Evolutionary conservation across 208 protist species (phyloP).

Genomic region (Leishmania gerbilli): DNA sequence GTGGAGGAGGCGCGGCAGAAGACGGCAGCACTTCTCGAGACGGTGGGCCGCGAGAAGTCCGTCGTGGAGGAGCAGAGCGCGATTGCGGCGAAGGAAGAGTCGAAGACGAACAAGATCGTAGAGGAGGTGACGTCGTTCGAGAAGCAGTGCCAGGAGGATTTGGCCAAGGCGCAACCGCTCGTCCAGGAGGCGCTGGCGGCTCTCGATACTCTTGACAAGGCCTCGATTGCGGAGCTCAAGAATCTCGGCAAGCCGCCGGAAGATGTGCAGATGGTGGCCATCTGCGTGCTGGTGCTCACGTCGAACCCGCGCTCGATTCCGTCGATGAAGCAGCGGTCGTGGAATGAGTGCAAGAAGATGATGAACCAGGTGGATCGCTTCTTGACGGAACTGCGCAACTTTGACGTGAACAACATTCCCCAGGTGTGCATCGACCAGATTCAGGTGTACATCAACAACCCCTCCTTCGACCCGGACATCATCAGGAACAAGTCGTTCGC

Average conservation of each 20-base stretch:
- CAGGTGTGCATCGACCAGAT: constrained; percentile 95
- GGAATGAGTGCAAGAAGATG: constrained; percentile 97
- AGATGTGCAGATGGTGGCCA: constrained; percentile 95
- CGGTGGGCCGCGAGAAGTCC: constrained; percentile 94
- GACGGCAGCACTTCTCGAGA: constrained; percentile 94
- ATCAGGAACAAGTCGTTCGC: constrained; percentile 95
- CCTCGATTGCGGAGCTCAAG: constrained; percentile 97
- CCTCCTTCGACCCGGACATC: constrained; percentile 89
- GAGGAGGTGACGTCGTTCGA: constrained; percentile 91
- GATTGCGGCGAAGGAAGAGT: constrained; percentile 95
- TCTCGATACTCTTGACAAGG: constrained; percentile 98
- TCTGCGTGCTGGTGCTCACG: constrained; percentile 95
- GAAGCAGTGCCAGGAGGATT: constrained; percentile 86
- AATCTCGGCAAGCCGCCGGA: constrained; percentile 96
- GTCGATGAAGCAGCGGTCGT: constrained; percentile 90
- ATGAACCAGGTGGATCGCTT: constrained; percentile 97
- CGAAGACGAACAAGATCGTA: constrained; percentile 96
- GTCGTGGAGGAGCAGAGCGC: constrained; percentile 95
- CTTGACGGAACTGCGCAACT: constrained; percentile 92
- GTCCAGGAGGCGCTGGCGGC: constrained; percentile 95
- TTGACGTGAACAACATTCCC: constrained; percentile 97
- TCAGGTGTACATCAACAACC: constrained; percentile 93
- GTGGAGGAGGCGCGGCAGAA: constrained; percentile 96
- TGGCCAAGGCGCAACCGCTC: constrained; percentile 93
- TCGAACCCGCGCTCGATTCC: constrained; percentile 91